These are phyloP conservation scores for Tetracladium maxilliforme DNA, from an alignment of 2,329 filamentous ascomycete genomes.

Conservation along the genomic window DNA sequence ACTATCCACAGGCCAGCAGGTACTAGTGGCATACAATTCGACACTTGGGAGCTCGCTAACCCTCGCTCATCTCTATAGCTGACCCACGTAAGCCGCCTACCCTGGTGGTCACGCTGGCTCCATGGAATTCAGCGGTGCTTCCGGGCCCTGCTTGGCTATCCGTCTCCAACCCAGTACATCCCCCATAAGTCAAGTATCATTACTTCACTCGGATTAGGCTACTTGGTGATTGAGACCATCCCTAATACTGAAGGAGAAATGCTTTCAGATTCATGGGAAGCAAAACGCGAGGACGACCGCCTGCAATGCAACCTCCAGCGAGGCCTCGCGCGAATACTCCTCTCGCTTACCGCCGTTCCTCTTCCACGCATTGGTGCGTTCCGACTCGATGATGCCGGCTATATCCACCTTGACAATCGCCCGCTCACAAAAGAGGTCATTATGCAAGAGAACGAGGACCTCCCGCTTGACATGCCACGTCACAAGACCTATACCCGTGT, in stretches of 20 bases:
- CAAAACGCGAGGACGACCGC: constrained; percentile 7
- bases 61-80: constrained; percentile 7
- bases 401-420: constrained; percentile 14
- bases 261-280: constrained; percentile 13
- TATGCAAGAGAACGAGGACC: constrained; percentile 11
- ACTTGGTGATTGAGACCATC: constrained; percentile 15
- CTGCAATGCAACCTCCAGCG: constrained; percentile 10
- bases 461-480: constrained; percentile 11
- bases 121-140: constrained; percentile 1
- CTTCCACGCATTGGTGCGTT: constrained; percentile 18
- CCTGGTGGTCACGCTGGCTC: too few species aligned
- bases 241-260: constrained; percentile 10
- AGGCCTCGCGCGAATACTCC: constrained; percentile 10
- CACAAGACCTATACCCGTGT: constrained; percentile 10
- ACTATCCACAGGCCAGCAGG: constrained; percentile 12
- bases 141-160: background rate
- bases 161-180: background rate
- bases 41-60: constrained; percentile 9
- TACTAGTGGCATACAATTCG: constrained; percentile 8
- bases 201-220: constrained; percentile 9
- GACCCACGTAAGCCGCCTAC: background rate
- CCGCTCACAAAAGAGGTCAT: constrained; percentile 12
- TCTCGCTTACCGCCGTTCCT: constrained; percentile 10
- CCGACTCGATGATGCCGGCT: constrained; percentile 12
- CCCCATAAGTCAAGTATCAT: background rate